A percentile compares a stretch with the other conserved stretches of the same genome.
Evolutionary conservation across 148 eudicot genomes (phyloP).

Genomic region (Camellia japonica): DNA sequence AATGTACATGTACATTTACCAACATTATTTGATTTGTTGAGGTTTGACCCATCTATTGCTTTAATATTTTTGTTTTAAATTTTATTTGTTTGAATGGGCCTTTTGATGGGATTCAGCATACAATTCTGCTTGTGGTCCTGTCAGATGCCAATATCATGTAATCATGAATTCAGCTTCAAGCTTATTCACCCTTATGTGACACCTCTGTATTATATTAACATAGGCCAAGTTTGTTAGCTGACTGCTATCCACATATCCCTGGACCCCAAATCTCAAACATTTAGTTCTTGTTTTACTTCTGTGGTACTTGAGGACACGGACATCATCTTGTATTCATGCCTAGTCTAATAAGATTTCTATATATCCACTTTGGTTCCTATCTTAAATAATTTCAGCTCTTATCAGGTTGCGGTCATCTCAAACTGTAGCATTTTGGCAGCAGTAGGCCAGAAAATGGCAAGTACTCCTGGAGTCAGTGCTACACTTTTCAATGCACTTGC

Average conservation of each 20-base stretch:
- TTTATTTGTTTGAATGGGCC: neutral
- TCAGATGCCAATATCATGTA: neutral
- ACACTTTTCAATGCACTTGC: slow-evolving; percentile 91
- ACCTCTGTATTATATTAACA: neutral
- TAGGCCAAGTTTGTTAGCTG: neutral
- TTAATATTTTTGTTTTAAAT: neutral
- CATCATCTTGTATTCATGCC: neutral
- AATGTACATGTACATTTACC: neutral
- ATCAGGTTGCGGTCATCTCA: slow-evolving; percentile 82
- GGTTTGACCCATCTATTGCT: neutral
- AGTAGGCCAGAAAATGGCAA: slow-evolving; percentile 98
- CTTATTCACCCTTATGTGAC: neutral
- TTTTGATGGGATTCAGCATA: neutral
- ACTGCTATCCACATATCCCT: neutral
- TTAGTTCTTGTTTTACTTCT: neutral
- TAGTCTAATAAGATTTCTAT: neutral
- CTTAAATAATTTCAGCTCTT: slow-evolving; percentile 22
- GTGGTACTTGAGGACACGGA: neutral
- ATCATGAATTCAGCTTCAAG: neutral
- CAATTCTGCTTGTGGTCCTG: neutral
- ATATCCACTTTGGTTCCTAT: neutral
- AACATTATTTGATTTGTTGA: neutral
- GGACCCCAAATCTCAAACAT: neutral
- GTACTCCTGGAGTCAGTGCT: slow-evolving; percentile 99
- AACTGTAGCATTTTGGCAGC: slow-evolving; percentile 97